Base-by-base conservation (phyloP, 2,329 filamentous ascomycete species). In the Gaeumannomyces tritici region DNA sequence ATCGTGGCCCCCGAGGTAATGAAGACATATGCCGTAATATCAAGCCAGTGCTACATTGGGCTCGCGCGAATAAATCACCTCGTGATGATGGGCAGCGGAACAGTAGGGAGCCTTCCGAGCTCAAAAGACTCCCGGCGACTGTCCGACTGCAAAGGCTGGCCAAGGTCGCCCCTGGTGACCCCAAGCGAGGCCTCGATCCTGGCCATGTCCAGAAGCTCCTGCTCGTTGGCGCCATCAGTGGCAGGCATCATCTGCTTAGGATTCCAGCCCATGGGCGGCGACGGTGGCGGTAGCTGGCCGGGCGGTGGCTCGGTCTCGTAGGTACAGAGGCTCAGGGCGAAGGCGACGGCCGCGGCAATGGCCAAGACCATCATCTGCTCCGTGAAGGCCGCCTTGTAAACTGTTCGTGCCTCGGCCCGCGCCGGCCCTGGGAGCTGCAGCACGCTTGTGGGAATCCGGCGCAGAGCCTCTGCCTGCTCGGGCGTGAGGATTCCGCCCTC, bases 271-370 rank as follows among this genome's bases (percentile, higher is more conserved):
- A 9, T 21, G 3, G 51, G 29, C 29, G 29, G 27, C 31, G 31
- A 28, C 51, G 61, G 27, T 13, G 55, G 28, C 27, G n/a, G 35
- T 2, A n/a, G 28, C 55, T 67, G 64, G 27, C 67, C 68, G 2
- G 63, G 62, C 26, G 66, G 67, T n/a, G 67, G 67, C 55, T 66
- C 61, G 13, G 29, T 47, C 42, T 69, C 65, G 8, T 66, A 64
- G 3, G 66, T 66, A 54, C 63, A 65, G 13, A 69, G 28, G 62
- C 66, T 67, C 54, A 65, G 59, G 21, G 66, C 27, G 42, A 68
- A 59, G 1, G 66, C 66, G 18, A 64, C 59, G 0, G 55, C 64
- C 4, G 65, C 27, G 2, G 68, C 59, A 2, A 64, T 65, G 0
- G 66, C 66, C 54, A 67, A 59, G 8, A 66, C 63, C 27, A 56